Base-by-base conservation (phyloP, 768 basidiomycete species). In the Agaricus blazei region DNA sequence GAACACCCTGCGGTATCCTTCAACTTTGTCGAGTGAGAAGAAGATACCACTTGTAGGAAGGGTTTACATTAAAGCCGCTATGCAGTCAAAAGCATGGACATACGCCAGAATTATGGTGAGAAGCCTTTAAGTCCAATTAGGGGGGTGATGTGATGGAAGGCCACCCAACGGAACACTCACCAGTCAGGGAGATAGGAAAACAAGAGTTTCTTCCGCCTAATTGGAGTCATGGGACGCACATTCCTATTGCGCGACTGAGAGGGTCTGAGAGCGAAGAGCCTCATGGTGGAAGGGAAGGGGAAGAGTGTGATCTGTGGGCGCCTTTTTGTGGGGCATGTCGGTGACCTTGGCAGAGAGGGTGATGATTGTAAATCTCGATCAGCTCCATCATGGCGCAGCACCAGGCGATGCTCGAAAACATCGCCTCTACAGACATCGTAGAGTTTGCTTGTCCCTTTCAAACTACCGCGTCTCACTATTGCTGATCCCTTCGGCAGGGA, bases 1-100 rank as follows among this genome's bases (percentile, higher is more conserved):
- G 68, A 96, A 96, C 40, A 80, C 76, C 56, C 93, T 73, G 66
- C 84, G 77, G 70, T 84, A 94, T 6, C 90, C 89, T 50, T 83
- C 72, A 9, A 92, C 71, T n/a, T 70, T 67, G 63, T 90, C 75
- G 15, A 92, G 69, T 9, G 79, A 75, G 64, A 83, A 82, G 68
- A 90, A 88, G 1, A 78, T 50, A 1, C 68, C 81, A 27, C 90
- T 89, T 49, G 14, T 36, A 23, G 6, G 24, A 28, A n/a, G 3
- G 23, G n/a, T 29, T 12, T 19, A 44, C 24, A 24, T n/a, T 43
- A n/a, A 19, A 19, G 23, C 6, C 14, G 3, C 24, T 7, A 12
- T 14, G n/a, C 40, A 26, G 29, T 34, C 26, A 36, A 19, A 12
- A 53, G 41, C 27, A 15, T 59, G 51, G 24, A 74, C 84, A 28